Base-by-base conservation (phyloP, 1,284 basidiomycete genomes). In the Moesziomyces parantarcticus region DNA sequence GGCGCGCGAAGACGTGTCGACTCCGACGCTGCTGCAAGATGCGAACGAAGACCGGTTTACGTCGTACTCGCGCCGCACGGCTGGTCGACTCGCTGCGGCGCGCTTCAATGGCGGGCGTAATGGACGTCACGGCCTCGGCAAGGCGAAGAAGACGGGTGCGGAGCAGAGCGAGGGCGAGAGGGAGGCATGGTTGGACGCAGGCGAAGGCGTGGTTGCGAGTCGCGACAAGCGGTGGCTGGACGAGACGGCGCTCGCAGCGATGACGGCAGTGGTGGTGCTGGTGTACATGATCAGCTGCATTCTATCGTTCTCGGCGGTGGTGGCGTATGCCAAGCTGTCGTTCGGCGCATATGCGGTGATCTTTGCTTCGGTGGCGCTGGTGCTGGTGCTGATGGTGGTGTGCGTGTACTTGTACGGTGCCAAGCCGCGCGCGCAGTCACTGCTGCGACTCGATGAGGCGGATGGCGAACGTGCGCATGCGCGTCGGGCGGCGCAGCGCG, bases 161-260 rank as follows among this genome's bases (percentile, higher is more conserved):
- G 53, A 45, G 8, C 32, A 22, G 8, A 41, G 32, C 4, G 54
- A 45, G 2, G 20, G 16, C 9, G 48, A 42, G 10, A 26, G 53
- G 9, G 50, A 52, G 53, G 64, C 53, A 26, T 67, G 64, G 58
- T 50, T 67, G 43, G 50, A 59, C 21, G 58, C 58, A 6, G 64
- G 57, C 13, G 54, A 60, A 25, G 43, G 29, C 14, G 58, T 67
- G 9, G 46, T 44, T 3, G 29, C 58, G 18, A 56, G 43, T 6
- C 57, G 53, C 39, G 66, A 66, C 50, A 74, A 70, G 40, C 50
- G 59, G 18, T 72, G 71, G 66, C 47, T 61, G 34, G 54, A 75
- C 53, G 59, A 67, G 41, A 52, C 60, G 9, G 72, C 63, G 5
- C 54, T 70, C 11, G 63, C 69, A 22, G 59, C 61, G 1, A 11